Conservation (phyloP, 345 rosid genomes). For the Populus deltoides region DNA sequence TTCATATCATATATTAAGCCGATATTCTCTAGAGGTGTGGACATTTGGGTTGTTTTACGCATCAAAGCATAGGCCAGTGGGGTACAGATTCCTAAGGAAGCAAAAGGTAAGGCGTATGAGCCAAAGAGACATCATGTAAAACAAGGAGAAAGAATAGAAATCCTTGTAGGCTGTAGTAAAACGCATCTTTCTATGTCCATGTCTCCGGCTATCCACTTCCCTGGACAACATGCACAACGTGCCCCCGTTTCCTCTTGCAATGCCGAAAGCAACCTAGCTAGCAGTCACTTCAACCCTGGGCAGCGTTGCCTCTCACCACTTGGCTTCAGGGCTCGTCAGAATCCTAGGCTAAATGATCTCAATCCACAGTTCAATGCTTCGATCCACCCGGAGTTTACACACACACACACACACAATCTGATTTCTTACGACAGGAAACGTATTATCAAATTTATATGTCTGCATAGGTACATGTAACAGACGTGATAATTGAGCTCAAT, state of each 20-base stretch:
- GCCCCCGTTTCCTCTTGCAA: background rate
- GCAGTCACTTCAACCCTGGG: background rate
- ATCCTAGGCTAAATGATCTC: background rate
- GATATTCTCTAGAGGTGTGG: background rate
- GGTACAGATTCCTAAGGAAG: slow-evolving; percentile 32
- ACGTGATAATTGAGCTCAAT: too few species aligned
- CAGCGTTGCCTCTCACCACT: background rate
- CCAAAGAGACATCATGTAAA: slow-evolving; percentile 30
- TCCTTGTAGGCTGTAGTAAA: background rate
- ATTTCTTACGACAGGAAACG: background rate
- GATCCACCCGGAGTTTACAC: background rate
- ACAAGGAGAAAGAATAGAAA: slow-evolving; percentile 27
- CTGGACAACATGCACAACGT: slow-evolving; percentile 1
- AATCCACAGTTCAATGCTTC: background rate
- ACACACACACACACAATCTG: too few species aligned
- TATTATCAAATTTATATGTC: background rate
- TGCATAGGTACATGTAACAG: background rate
- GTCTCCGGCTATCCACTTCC: slow-evolving; percentile 11
- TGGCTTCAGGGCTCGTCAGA: background rate
- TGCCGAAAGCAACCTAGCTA: background rate
- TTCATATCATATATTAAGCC: background rate
- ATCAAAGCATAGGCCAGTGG: background rate
- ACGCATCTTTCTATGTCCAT: slow-evolving; percentile 20
- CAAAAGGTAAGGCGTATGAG: slow-evolving; percentile 31
- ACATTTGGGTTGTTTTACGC: background rate